Base-by-base conservation (phyloP, 2,329 filamentous ascomycete genomes). In the Diaporthe helianthi region DNA sequence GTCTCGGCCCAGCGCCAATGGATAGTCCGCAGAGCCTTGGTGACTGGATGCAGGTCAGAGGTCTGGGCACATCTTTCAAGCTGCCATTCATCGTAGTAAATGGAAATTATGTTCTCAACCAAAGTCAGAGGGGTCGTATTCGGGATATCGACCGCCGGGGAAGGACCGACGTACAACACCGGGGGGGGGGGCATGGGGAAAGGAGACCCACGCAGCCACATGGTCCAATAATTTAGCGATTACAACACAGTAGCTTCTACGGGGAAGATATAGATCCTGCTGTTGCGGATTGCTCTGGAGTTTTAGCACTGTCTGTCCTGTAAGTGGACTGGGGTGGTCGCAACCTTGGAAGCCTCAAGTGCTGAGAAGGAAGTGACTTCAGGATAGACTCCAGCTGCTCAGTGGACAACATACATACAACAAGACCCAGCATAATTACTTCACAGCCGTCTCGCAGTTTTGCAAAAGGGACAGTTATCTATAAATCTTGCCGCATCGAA, bases 81-180 rank as follows among this genome's bases (percentile, higher is more conserved):
- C 41, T 47, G 41, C 19, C 19, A 24, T 13, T 31, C 5, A 13
- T 4, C 46, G 26, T 17, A 29, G 33, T 41, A 47, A 33, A n/a
- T 44, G 58, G 26, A 47, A 47, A 61, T 29, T 36, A 17, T 19
- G 24, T 33, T 13, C 29, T 61, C 58, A 47, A 61, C 41, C 41
- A 47, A 47, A 61, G 41, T 61, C 41, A 47, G 47, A 33, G 24
- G 29, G 58, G 58, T 47, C 33, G 41, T 44, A 31, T 44, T 36
- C 36, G 54, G 54, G 22, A 22, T 33, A 22, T n/a, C 58, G n/a
- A 61, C 58, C 58, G 58, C 58, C 58, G 58, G 41, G 41, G 41
- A 61, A 61, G 58, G 58, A 33, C 58, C 58, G 58, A 61, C 41
- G 26, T 47, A n/a, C 41, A 24, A 47, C 41, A 33, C 55, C n/a